Percentiles rank a stretch among this genome's conserved stretches.
These are phyloP conservation scores for Saccharomycopsis sp. DNA, from an alignment of 805 yeast species.

Conservation along the genomic window DNA sequence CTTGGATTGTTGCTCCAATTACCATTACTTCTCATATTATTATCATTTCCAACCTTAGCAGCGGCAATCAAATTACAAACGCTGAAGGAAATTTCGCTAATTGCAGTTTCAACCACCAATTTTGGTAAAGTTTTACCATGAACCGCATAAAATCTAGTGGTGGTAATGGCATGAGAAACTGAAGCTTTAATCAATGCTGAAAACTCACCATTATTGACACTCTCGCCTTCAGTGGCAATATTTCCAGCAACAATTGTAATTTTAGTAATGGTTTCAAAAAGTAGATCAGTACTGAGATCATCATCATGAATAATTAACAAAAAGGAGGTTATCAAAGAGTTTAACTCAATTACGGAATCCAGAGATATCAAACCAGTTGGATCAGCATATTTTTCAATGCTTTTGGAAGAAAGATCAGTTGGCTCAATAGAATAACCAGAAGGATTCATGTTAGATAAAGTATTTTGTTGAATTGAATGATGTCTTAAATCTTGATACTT, in stretches of 20 bases:
- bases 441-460: neutral
- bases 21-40: neutral
- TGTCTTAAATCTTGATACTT: slow-evolving; percentile 39
- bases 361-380: slow-evolving; percentile 37
- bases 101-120: slow-evolving; percentile 61
- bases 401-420: slow-evolving; percentile 21
- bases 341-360: slow-evolving; percentile 34
- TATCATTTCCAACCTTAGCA: slow-evolving; percentile 31
- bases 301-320: slow-evolving; percentile 23
- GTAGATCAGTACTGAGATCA: slow-evolving; percentile 26
- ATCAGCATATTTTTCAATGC: slow-evolving; percentile 25
- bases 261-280: slow-evolving; percentile 43
- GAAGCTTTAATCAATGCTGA: slow-evolving; percentile 49
- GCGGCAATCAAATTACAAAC: slow-evolving; percentile 51
- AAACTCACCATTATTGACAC: slow-evolving; percentile 28
- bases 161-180: slow-evolving; percentile 63
- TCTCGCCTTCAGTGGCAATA: slow-evolving; percentile 22
- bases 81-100: slow-evolving; percentile 60
- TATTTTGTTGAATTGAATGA: slow-evolving; percentile 23
- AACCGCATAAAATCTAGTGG: slow-evolving; percentile 62
- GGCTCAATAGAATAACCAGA: slow-evolving; percentile 11
- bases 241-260: slow-evolving; percentile 31
- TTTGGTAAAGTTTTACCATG: slow-evolving; percentile 59
- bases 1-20: too few relatives aligned
- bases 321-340: slow-evolving; percentile 29